Conservation (phyloP, 495 filamentous ascomycete genomes). For the Neurospora africana region DNA sequence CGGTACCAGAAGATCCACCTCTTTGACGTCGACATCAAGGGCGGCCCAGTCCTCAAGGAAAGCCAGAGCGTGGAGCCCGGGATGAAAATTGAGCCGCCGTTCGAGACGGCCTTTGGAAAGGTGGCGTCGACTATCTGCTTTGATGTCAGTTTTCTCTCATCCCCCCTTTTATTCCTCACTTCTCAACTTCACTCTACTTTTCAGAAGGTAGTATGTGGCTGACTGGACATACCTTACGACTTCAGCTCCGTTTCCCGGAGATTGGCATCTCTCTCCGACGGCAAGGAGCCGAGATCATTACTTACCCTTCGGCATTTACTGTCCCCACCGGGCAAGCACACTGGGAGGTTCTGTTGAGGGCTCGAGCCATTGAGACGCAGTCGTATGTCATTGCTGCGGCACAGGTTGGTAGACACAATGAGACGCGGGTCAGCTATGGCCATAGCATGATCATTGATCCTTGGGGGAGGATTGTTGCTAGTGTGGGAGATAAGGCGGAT, state of each 20-base stretch:
- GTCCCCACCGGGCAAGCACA: slow-evolving; percentile 77
- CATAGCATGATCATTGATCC: slow-evolving; percentile 81
- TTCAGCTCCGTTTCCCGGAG: slow-evolving; percentile 61
- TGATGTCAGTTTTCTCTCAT: slow-evolving; percentile 43
- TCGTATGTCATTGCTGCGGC: slow-evolving; percentile 81
- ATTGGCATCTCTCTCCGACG: slow-evolving; percentile 49
- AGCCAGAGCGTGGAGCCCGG: slow-evolving; percentile 23
- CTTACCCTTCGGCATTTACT: slow-evolving; percentile 87
- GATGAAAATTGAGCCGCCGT: slow-evolving; percentile 41
- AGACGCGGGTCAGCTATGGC: slow-evolving; percentile 73
- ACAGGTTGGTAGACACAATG: slow-evolving; percentile 63
- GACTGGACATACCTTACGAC: not conserved
- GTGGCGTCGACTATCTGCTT: slow-evolving; percentile 81
- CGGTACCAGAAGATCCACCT: slow-evolving; percentile 49
- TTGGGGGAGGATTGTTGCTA: slow-evolving; percentile 68
- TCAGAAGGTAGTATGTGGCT: not conserved
- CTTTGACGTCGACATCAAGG: slow-evolving; percentile 31
- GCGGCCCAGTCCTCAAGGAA: slow-evolving; percentile 19
- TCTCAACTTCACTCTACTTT: not conserved
- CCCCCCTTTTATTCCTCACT: not conserved
- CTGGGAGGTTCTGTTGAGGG: slow-evolving; percentile 68
- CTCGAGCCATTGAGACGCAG: slow-evolving; percentile 85
- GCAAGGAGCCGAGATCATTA: slow-evolving; percentile 56
- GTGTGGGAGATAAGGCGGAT: slow-evolving; percentile 40
- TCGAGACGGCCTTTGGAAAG: slow-evolving; percentile 60